Evolutionary conservation across 257 asterid genomes (phyloP), one percentile per base, ranked within the genome.

Genomic region (Echites panduratus): DNA sequence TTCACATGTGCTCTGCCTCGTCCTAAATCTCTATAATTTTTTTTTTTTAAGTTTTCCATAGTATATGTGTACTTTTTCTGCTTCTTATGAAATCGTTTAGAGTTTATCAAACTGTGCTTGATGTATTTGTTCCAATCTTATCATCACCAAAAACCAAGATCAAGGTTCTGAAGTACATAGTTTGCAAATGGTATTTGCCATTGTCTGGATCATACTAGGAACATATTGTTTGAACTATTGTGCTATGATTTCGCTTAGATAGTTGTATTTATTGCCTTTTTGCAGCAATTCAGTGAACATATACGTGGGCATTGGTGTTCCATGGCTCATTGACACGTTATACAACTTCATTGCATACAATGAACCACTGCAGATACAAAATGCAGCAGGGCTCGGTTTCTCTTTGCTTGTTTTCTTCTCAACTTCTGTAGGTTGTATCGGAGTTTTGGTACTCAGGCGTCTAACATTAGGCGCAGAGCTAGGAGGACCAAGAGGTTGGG

Each of bases 211-310:
- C 24, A 9, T 41, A 6, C 41, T 13, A 35, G 43, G 57, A 14
- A 22, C 26, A 9, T 1, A 32, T 32, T 38, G 26, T 38, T 63
- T 35, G 48, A 9, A 17, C 50, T 17, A 20, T 16, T 40, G 29
- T 1, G 14, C 9, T 38, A 19, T 35, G 66, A 8, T 22, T 48
- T 50, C 40, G 4, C 65, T 73, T 40, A 19, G 35, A 32, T 32
- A 32, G 3, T 32, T 32, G 38, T 32, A 32, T 32, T 32, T 32
- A 32, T 32, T 32, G 38, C 1, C n/a, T 27, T 14, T 22, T 52
- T 78, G 89, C 78, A 91, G 98, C 88, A 91, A 93, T 70, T 93
- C 98, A 68, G 96, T 93, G 85, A 93, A 91, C 79, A 93, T 93
- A 62, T 91, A 89, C 24, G 79, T 93, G 24, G 98, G 97, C 71